Conservation (phyloP, 164 flowering plant genomes). For the Cinnamomum chago region DNA sequence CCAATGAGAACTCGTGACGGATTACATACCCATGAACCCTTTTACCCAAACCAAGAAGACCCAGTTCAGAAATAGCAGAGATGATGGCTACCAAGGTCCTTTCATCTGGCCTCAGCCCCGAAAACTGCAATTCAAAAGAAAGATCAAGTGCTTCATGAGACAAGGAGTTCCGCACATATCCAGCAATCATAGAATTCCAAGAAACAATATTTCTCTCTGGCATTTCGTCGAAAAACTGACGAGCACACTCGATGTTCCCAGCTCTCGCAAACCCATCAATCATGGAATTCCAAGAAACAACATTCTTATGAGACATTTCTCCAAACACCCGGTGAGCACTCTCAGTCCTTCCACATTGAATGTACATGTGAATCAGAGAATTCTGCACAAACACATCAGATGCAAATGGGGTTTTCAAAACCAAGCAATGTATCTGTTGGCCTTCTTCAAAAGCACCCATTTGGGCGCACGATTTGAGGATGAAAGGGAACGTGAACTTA, state of each 20-base stretch:
- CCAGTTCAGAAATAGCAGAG: slow-evolving; percentile 19
- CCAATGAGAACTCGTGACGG: slow-evolving; percentile 2
- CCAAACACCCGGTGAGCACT: slow-evolving; percentile 57
- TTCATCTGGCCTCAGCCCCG: slow-evolving; percentile 13
- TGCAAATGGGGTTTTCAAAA: slow-evolving; percentile 12
- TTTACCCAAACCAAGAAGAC: slow-evolving; percentile 15
- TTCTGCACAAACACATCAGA: slow-evolving; percentile 64
- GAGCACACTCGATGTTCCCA: slow-evolving; percentile 75
- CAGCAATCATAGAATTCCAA: slow-evolving; percentile 23
- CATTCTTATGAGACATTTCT: slow-evolving; percentile 61
- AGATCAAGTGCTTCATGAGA: slow-evolving; percentile 18
- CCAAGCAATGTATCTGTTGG: slow-evolving; percentile 17
- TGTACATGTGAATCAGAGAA: slow-evolving; percentile 62
- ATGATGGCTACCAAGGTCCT: slow-evolving; percentile 15
- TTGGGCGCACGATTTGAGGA: slow-evolving; percentile 20
- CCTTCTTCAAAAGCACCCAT: slow-evolving; percentile 15
- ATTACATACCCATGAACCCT: slow-evolving; percentile 13
- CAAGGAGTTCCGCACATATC: slow-evolving; percentile 12
- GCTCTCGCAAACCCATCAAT: slow-evolving; percentile 51
- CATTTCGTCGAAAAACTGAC: slow-evolving; percentile 61
- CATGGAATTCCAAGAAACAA: slow-evolving; percentile 79
- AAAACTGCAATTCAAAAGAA: slow-evolving; percentile 13
- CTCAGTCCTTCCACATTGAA: slow-evolving; percentile 52
- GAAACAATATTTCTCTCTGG: slow-evolving; percentile 58
- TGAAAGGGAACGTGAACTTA: slow-evolving; percentile 18